A percentile compares a stretch with the other conserved stretches of the same genome.
Evolutionary conservation across 106 monocot species (phyloP).

Genomic region (Dioscorea alata): DNA sequence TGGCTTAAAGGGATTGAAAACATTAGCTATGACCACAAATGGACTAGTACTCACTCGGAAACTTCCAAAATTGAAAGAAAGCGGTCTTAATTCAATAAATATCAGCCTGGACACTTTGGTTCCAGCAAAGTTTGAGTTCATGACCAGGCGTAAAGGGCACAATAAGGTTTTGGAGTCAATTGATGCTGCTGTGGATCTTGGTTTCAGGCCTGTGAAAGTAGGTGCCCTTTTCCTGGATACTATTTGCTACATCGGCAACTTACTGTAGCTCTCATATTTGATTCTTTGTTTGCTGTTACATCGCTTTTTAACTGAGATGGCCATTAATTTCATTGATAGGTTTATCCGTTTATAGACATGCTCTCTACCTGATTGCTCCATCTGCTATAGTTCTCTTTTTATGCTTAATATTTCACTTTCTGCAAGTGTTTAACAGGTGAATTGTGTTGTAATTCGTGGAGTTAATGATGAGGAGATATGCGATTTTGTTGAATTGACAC

Average conservation of each 20-base stretch:
- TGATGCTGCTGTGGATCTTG: slow-evolving; percentile 71
- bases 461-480: slow-evolving; percentile 98
- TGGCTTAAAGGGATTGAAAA: slow-evolving; percentile 73
- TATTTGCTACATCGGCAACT: neutral
- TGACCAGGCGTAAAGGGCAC: slow-evolving; percentile 93
- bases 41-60: slow-evolving; percentile 79
- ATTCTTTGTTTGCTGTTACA: too few relatives aligned
- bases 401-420: neutral
- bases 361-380: neutral
- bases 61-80: slow-evolving; percentile 87
- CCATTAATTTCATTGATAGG: neutral
- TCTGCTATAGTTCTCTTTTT: neutral
- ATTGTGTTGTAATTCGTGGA: slow-evolving; percentile 97
- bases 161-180: slow-evolving; percentile 81
- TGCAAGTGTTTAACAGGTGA: slow-evolving; percentile 43
- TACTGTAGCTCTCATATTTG: too few relatives aligned
- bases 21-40: slow-evolving; percentile 92
- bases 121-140: slow-evolving; percentile 94
- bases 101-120: slow-evolving; percentile 98
- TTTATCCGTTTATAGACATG: neutral
- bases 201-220: slow-evolving; percentile 92
- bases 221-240: neutral
- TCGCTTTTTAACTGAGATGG: too few relatives aligned
- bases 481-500: slow-evolving; percentile 87
- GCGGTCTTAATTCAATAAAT: slow-evolving; percentile 68